Conservation (phyloP, 2,329 filamentous ascomycete genomes). For the Amauroascus niger region DNA sequence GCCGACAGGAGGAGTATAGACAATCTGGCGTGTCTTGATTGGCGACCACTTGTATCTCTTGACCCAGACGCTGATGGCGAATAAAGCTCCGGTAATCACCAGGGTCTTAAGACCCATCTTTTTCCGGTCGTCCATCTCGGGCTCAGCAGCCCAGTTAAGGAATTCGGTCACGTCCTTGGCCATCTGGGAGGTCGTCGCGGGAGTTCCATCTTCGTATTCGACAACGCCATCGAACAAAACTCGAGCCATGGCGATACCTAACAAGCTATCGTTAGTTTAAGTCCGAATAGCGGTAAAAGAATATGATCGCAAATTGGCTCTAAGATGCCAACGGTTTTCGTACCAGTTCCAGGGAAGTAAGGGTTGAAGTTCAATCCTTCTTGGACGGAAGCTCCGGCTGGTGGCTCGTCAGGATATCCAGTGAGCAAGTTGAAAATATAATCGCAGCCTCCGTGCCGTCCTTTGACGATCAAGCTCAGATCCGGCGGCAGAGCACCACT, state of each 20-base stretch:
- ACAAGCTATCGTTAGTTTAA: not conserved
- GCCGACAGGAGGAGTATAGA: conserved; percentile 63
- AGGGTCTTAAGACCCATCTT: conserved; percentile 98
- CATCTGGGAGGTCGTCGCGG: conserved; percentile 95
- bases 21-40: conserved; percentile 90
- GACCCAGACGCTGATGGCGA: conserved; percentile 86
- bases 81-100: conserved; percentile 65
- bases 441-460: conserved; percentile 90
- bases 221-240: conserved; percentile 95
- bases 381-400: conserved; percentile 74
- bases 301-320: not conserved
- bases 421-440: conserved; percentile 98
- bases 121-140: conserved; percentile 99
- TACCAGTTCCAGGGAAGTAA: conserved; percentile 95
- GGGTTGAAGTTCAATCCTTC: conserved; percentile 99
- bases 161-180: conserved; percentile 99
- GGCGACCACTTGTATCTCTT: conserved; percentile 99
- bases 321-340: conserved; percentile 12
- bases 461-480: conserved; percentile 96
- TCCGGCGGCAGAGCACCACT: conserved; percentile 95
- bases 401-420: conserved; percentile 92
- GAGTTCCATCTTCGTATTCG: conserved; percentile 94
- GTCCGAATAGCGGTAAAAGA: not conserved
- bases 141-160: conserved; percentile 97
- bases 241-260: conserved; percentile 88